Evolutionary conservation across 2,329 filamentous ascomycete species (phyloP), one percentile per base, ranked within the genome.

Genomic region (Clarireedia sp.): DNA sequence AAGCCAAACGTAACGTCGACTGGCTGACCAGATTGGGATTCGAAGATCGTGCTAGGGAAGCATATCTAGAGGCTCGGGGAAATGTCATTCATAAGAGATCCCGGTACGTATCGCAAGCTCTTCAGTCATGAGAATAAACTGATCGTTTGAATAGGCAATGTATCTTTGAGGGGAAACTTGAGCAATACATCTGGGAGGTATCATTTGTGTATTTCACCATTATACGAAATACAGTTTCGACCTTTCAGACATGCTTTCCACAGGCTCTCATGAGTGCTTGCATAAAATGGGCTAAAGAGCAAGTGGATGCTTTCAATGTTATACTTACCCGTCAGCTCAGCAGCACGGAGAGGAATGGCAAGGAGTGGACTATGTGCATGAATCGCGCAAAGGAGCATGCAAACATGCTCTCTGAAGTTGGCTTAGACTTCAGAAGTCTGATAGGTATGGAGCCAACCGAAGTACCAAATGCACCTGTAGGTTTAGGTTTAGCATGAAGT

Each of bases 201-300:
- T 94, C 92, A 2, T 96, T 90, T 71, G 90, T 96, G 56, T 96
- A 96, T 71, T 99, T 99, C 72, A 90, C 85, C 53, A 80, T 96
- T 61, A 92, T 99, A 68, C 85, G 89, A 64, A 96, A 97, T 72
- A 97, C 94, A 0, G 87, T 97, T 58, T 81, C 82, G 66, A 91
- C 89, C 66, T 96, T 94, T 71, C 90, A 95, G 67, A 75, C 77
- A 52, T 95, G 90, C 69, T 97, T 97, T 68, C 86, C 90, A 10
- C 80, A 89, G 24, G 78, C 84, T 14, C 89, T 94, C 75, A 95
- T 94, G 80, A 95, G 90, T 66, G 90, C 91, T 0, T 95, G 90
- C 64, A 92, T 99, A 65, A 95, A 92, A 68, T 99, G 94, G 94
- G 91, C 90, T n/a, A 97, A 96, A 71, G 87, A 94, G 64, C 85